Base-by-base conservation (phyloP, 192 early-diverging fungal genomes). In the Coemansia sp. region DNA sequence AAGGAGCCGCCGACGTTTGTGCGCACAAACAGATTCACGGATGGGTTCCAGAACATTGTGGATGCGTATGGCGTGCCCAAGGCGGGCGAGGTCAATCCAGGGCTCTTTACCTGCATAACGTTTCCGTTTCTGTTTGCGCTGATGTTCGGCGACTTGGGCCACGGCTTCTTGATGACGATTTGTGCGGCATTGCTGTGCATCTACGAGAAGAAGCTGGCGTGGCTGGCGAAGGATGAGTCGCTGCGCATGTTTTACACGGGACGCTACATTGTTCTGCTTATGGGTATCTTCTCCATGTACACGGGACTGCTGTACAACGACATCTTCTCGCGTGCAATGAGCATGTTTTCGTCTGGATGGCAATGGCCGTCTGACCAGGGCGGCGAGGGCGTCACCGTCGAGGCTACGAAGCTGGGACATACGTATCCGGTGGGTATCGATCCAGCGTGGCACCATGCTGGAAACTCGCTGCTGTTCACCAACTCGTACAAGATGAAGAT, bases 401-500 rank as follows among this genome's bases (percentile, higher is more conserved):
- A 87, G 54, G 87, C 85, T 1, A 72, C 89, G n/a, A 86, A 84
- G 63, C 84, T 83, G 37, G 78, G 80, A n/a, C 73, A 76, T 62
- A 72, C 72, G 11, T 97, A 98, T 74, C 74, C 87, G 1, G 82
- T 97, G 59, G 95, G 95, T 64, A 82, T 97, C 9, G 95, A 97
- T 77, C 95, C 95, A 21, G 90, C 90, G 9, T 99, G 98, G 98
- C 92, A 95, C 64, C 90, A 88, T 43, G 85, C 95, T 10, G 94
- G 97, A 48, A 99, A 99, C 86, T 89, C 82, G 70, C 89, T 99
- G 57, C 67, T 98, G 49, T 99, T 99, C 72, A 87, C 90, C 56
- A 99, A 99, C 84, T 97, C 96, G 58, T 99, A 99, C 88, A 99
- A 99, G 88, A 99, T 99, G 98, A 99, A 99, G 82, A 92, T 94